These are phyloP conservation scores for Phytophthora aleatoria DNA, from an alignment of 352 stramenopile genomes.

Conservation along the genomic window DNA sequence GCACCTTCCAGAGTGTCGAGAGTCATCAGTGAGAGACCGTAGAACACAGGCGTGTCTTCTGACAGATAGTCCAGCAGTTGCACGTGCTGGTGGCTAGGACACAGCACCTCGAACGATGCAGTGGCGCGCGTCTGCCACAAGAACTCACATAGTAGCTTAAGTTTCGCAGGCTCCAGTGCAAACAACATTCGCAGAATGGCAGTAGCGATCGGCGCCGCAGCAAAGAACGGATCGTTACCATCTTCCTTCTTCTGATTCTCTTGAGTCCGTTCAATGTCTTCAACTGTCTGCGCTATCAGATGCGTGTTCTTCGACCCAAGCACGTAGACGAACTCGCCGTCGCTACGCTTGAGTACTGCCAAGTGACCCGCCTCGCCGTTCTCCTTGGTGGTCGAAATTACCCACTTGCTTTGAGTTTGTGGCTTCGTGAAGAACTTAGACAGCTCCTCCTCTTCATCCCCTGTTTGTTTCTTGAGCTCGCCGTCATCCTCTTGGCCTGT, in stretches of 20 bases:
- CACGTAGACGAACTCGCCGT: constrained; percentile 72
- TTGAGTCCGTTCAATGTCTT: constrained; percentile 53
- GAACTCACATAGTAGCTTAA: constrained; percentile 64
- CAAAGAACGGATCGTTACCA: constrained; percentile 52
- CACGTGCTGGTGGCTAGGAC: constrained; percentile 75
- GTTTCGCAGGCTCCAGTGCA: constrained; percentile 41
- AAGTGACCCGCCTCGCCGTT: constrained; percentile 82
- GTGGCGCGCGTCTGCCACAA: constrained; percentile 79
- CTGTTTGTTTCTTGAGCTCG: constrained; percentile 43
- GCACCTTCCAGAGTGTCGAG: constrained; percentile 36
- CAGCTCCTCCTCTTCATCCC: constrained; percentile 39
- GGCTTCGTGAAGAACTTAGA: constrained; percentile 85
- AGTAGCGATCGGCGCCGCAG: constrained; percentile 54
- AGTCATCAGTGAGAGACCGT: constrained; percentile 68
- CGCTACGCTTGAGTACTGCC: constrained; percentile 66
- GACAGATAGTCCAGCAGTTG: constrained; percentile 69
- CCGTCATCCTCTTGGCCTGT: constrained; percentile 82
- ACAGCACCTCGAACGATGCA: constrained; percentile 82
- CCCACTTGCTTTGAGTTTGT: constrained; percentile 41
- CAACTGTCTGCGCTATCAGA: constrained; percentile 49
- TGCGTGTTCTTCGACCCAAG: constrained; percentile 87
- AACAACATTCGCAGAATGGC: constrained; percentile 48
- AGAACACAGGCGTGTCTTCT: constrained; percentile 82
- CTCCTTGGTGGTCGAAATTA: constrained; percentile 81
- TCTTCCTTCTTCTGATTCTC: constrained; percentile 16